Conservation (phyloP, 768 basidiomycete genomes). For the Hypholoma sublateritium region DNA sequence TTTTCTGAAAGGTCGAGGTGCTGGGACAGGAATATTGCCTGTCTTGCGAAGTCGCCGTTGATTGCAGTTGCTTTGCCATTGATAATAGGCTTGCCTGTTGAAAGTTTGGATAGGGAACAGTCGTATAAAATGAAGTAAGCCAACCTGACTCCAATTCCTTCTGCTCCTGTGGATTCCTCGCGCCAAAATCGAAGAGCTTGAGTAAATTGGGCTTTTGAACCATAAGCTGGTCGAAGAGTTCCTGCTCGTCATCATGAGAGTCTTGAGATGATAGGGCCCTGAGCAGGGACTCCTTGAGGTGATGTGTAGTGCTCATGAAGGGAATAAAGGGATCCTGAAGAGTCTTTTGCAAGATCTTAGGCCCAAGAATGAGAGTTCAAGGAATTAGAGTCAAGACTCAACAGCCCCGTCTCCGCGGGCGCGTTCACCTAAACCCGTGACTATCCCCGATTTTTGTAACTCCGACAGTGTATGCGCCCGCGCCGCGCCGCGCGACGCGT, state of each 20-base stretch:
- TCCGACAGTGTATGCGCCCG: not conserved
- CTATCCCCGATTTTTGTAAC: not conserved
- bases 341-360: slow-evolving; percentile 8
- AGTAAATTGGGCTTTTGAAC: slow-evolving; percentile 62
- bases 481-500: not conserved
- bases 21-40: slow-evolving; percentile 76
- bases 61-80: slow-evolving; percentile 69
- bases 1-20: slow-evolving; percentile 83
- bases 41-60: slow-evolving; percentile 77
- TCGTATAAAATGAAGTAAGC: slow-evolving; percentile 16
- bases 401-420: not conserved
- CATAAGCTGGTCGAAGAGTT: slow-evolving; percentile 75
- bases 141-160: slow-evolving; percentile 68
- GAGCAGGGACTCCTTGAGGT: slow-evolving; percentile 53
- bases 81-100: slow-evolving; percentile 62
- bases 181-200: slow-evolving; percentile 65
- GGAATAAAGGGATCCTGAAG: slow-evolving; percentile 7
- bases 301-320: slow-evolving; percentile 59
- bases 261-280: slow-evolving; percentile 45
- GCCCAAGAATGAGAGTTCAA: slow-evolving; percentile 1
- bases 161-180: slow-evolving; percentile 61
- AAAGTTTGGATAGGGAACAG: not conserved
- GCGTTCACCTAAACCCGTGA: slow-evolving; percentile 1
- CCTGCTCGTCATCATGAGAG: slow-evolving; percentile 59
- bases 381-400: not conserved